Evolutionary conservation across 306 rosid species (phyloP), one percentile per base, ranked within the genome.

Genomic region (Cucurbita ficifolia): DNA sequence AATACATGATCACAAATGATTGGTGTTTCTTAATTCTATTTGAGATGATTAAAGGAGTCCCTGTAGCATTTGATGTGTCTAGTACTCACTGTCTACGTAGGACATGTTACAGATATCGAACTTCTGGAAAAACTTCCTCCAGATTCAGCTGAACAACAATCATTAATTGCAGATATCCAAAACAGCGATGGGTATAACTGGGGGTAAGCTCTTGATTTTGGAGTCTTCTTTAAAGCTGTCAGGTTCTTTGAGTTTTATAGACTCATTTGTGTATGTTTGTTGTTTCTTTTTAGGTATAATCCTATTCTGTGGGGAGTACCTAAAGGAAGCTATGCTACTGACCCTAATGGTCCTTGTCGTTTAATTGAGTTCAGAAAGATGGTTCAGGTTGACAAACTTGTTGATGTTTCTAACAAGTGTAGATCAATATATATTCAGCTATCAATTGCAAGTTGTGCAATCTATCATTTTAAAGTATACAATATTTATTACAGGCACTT

Each of bases 271-370:
- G 17, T 73, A 53, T 52, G 56, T 77, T 13, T 76, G n/a, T 70
- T 69, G 11, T 77, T 65, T 76, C 75, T 73, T 77, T 42, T 35
- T 60, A 94, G 98, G 88, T 94, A 89, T 80, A 94, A 90, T 82
- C 98, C 98, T 78, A 88, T 90, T 74, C 85, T 94, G 60, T 90
- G 97, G 96, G 98, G 98, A 7, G 95, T 89, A 65, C 98, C 98
- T 46, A 94, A 94, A 87, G 98, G 98, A 75, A 87, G 98, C 82
- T 94, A 94, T 81, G 96, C 98, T 58, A 89, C 89, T 79, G 79
- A 84, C 60, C 88, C 97, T 48, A 86, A 86, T 78, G 96, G 98
- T 79, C 84, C 95, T 64, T 78, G 58, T 78, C 95, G 97, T 65
- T 81, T 80, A 45, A 70, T 85, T 77, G 98, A 90, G 89, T 90